Percentiles rank a stretch among this genome's conserved stretches.
Evolutionary conservation across 1,284 basidiomycete genomes (phyloP).

Genomic region (Salmacisia buchloeana): DNA sequence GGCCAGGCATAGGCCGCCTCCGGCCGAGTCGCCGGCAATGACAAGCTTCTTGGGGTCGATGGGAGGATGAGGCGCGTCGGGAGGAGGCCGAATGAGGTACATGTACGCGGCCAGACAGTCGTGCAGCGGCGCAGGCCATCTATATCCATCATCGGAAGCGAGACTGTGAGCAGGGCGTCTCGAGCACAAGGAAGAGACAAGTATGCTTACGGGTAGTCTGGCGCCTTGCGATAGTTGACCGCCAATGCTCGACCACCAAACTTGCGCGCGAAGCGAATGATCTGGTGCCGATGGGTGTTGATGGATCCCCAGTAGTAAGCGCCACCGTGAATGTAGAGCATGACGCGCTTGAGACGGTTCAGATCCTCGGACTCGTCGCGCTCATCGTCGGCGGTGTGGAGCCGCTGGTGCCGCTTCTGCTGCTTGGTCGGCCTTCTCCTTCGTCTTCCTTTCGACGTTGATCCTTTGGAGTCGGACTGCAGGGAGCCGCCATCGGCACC

Average conservation of each 20-base stretch:
- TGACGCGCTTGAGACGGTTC: constrained; percentile 38
- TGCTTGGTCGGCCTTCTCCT: constrained; percentile 25
- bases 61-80: constrained; percentile 58
- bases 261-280: constrained; percentile 52
- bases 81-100: constrained; percentile 69
- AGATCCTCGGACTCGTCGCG: constrained; percentile 35
- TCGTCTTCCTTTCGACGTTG: neutral
- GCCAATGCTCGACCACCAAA: constrained; percentile 52
- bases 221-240: constrained; percentile 49
- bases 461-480: constrained; percentile 7
- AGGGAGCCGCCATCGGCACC: constrained; percentile 13
- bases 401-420: constrained; percentile 52
- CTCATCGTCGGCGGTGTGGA: constrained; percentile 29
- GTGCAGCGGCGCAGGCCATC: constrained; percentile 90
- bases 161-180: constrained; percentile 54
- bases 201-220: constrained; percentile 24
- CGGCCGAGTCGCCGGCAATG: constrained; percentile 82
- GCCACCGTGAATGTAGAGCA: constrained; percentile 24
- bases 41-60: constrained; percentile 78
- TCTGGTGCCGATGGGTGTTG: constrained; percentile 55
- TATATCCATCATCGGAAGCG: constrained; percentile 66
- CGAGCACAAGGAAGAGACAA: neutral
- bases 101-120: constrained; percentile 76
- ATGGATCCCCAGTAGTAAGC: constrained; percentile 57
- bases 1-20: constrained; percentile 78